Evolutionary conservation across 768 basidiomycete genomes (phyloP).

Genomic region (Collybiopsis luxurians): DNA sequence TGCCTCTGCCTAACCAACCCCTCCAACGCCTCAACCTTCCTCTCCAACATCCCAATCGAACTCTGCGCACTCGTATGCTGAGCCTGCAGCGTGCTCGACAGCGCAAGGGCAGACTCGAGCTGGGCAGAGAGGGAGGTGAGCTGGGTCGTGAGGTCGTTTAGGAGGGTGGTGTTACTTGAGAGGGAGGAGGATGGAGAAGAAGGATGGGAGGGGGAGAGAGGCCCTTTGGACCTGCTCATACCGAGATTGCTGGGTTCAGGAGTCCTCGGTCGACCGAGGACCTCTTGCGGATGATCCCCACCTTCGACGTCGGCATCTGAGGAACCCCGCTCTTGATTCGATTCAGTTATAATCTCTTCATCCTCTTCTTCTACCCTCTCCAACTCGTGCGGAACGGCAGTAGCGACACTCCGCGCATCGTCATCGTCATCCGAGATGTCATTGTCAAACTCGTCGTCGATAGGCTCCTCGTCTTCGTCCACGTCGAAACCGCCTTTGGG

Average conservation of each 20-base stretch:
- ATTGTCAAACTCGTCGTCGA: constrained; percentile 53
- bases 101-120: constrained; percentile 70
- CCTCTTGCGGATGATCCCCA: constrained; percentile 34
- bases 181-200: constrained; percentile 16
- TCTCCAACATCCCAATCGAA: constrained; percentile 68
- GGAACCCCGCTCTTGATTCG: constrained; percentile 8
- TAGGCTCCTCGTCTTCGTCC: constrained; percentile 26
- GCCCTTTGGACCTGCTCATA: constrained; percentile 40
- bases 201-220: constrained; percentile 24
- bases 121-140: constrained; percentile 64
- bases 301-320: no score
- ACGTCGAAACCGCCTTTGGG: constrained; percentile 28
- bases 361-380: constrained; percentile 77
- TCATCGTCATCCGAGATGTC: constrained; percentile 48
- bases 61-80: constrained; percentile 77
- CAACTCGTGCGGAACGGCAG: constrained; percentile 65
- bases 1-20: constrained; percentile 40
- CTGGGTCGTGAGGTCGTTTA: constrained; percentile 60
- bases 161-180: constrained; percentile 24
- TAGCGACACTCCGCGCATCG: constrained; percentile 69
- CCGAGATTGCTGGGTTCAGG: constrained; percentile 74
- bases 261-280: constrained; percentile 63
- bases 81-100: constrained; percentile 69
- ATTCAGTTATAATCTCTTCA: constrained; percentile 46
- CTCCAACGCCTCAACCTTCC: constrained; percentile 70